Percentiles rank a stretch among this genome's conserved stretches.
phyloP scores from a whole-genome alignment of 73 alveolate species.

The Uronychia setigera region DNA sequence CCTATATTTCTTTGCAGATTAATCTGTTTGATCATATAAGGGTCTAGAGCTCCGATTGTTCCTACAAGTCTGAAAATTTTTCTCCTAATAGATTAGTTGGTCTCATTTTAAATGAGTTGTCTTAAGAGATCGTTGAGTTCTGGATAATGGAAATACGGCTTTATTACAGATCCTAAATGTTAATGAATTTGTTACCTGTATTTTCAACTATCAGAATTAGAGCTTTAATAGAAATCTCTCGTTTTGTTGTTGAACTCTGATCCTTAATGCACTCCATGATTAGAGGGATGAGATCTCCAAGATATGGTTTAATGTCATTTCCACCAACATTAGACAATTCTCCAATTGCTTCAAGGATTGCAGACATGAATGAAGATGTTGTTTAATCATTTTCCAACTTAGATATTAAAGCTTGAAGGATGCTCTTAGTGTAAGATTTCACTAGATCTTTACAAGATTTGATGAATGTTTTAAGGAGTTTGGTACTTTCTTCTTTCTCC shows the following conservation, averaged over 20 bases:
- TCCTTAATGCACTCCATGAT: constrained; percentile 78
- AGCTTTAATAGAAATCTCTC: constrained; percentile 80
- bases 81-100: constrained; percentile 48
- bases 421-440: constrained; percentile 64
- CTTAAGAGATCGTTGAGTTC: constrained; percentile 44
- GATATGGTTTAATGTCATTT: constrained; percentile 60
- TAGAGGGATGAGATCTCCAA: constrained; percentile 73
- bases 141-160: constrained; percentile 75
- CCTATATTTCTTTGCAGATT: constrained; percentile 22
- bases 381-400: constrained; percentile 67
- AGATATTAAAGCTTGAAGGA: constrained; percentile 57
- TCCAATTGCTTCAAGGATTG: constrained; percentile 79
- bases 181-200: constrained; percentile 45
- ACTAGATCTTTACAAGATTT: constrained; percentile 61
- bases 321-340: constrained; percentile 64
- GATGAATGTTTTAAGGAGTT: constrained; percentile 70
- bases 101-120: constrained; percentile 62
- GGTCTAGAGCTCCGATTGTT: constrained; percentile 84
- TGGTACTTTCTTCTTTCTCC: constrained; percentile 69
- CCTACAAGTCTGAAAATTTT: constrained; percentile 66
- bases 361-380: constrained; percentile 71
- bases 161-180: constrained; percentile 52
- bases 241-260: constrained; percentile 67
- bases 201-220: constrained; percentile 70
- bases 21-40: constrained; percentile 63